Evolutionary conservation across 768 basidiomycete species (phyloP), one percentile per base, ranked within the genome.

Genomic region (Thelephora ganbajun): DNA sequence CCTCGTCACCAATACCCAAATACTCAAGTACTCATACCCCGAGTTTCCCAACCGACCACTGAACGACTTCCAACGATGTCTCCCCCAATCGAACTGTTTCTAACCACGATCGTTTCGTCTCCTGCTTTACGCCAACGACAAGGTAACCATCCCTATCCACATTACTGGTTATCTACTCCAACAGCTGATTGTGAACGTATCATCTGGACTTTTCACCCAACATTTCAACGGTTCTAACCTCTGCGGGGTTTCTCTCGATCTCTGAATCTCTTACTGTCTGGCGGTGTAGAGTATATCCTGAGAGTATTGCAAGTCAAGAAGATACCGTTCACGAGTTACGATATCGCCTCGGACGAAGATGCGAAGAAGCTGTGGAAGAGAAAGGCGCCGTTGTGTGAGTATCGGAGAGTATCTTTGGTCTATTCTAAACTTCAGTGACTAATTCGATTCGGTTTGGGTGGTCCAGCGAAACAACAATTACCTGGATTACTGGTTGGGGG

Each of bases 41-140:
- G 26, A 4, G 26, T 30, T 30, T 9, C 4, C 4, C 26, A 9
- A 4, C 9, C 26, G 9, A 9, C 26, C 26, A 9, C 45, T 34
- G 9, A 30, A 30, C 26, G 26, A 30, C 26, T 9, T 4, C 26
- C 44, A 18, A 49, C 22, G 16, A 87, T 85, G 83, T 76, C 86
- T n/a, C 88, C 88, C 5, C 88, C 88, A 6, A 80, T 91, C 50
- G 77, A 83, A 56, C 59, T 85, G 35, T 90, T 87, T 61, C 72
- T 90, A 47, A 91, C 89, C n/a, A 91, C 89, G 13, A 90, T 91
- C 53, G 83, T 81, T 2, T 85, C 84, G 43, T 82, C 88, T 58
- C 77, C 83, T 1, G 73, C 74, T 45, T 69, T 91, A 51, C 70
- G 88, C 53, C 77, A 83, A 55, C 78, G 84, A 20, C 88, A 91